These are phyloP conservation scores for Lophium mytilinum DNA, from an alignment of 495 filamentous ascomycete genomes.

Conservation along the genomic window DNA sequence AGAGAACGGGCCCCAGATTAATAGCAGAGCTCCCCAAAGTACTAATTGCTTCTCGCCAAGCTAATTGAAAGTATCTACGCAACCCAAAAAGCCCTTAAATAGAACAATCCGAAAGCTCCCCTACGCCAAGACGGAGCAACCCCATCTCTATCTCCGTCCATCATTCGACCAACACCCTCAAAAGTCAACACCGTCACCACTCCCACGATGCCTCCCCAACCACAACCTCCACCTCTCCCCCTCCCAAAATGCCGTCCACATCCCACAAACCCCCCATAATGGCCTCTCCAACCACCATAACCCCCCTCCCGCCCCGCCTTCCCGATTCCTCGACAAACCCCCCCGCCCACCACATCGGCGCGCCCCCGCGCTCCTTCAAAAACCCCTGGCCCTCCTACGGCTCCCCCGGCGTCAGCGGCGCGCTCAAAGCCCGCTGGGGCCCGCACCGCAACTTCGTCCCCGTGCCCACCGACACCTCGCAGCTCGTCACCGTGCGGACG, in stretches of 20 bases:
- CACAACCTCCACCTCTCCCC: background rate
- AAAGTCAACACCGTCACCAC: too few species aligned
- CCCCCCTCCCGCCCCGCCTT: slow-evolving; percentile 5
- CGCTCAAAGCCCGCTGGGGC: slow-evolving; percentile 24
- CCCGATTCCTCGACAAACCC: slow-evolving; percentile 13
- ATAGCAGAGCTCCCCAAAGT: too few species aligned
- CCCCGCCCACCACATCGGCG: slow-evolving; percentile 27
- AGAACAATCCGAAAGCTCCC: too few species aligned
- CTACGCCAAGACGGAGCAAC: too few species aligned
- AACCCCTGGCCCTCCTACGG: slow-evolving; percentile 50
- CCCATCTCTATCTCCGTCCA: too few species aligned
- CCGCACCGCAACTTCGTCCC: slow-evolving; percentile 32
- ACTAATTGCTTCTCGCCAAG: too few species aligned
- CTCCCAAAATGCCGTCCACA: background rate
- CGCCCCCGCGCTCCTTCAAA: slow-evolving; percentile 36
- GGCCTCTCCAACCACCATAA: slow-evolving; percentile 13
- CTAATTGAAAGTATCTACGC: too few species aligned
- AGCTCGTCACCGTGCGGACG: slow-evolving; percentile 28
- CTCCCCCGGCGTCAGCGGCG: slow-evolving; percentile 20
- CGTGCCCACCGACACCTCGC: slow-evolving; percentile 25
- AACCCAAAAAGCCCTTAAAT: too few species aligned
- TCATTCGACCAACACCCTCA: too few species aligned
- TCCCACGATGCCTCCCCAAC: background rate
- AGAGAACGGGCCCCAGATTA: too few species aligned
- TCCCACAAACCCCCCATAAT: background rate